A percentile compares a stretch with the other conserved stretches of the same genome.
Conservation (phyloP, 805 yeast genomes). For the Blastobotrys chiropterorum region DNA sequence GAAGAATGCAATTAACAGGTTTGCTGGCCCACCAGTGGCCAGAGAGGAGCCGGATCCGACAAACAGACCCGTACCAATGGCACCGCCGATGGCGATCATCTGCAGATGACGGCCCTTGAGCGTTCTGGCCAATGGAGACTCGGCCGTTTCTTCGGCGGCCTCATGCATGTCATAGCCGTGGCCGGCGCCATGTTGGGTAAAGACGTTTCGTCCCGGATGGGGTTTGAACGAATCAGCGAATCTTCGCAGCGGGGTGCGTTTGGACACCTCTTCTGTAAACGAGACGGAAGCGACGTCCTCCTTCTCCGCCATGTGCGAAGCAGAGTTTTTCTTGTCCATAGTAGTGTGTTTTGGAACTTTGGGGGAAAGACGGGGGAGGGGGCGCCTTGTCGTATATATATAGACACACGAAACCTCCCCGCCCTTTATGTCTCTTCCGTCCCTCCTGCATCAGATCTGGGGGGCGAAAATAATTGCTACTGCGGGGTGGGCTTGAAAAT, state of each 20-base stretch:
- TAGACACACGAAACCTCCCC: too few species aligned
- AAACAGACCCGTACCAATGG: conserved; percentile 70
- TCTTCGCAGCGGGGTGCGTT: conserved; percentile 13
- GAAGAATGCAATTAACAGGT: conserved; percentile 50
- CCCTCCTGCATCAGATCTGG: neutral
- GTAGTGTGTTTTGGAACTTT: too few species aligned
- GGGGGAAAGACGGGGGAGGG: too few species aligned
- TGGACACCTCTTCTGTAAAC: neutral
- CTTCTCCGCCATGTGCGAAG: neutral
- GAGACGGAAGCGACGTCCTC: neutral
- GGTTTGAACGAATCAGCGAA: conserved; percentile 41
- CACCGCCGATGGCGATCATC: conserved; percentile 77
- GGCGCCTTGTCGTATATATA: too few species aligned
- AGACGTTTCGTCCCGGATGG: conserved; percentile 32
- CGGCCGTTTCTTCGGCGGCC: conserved; percentile 39
- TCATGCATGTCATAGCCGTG: conserved; percentile 19
- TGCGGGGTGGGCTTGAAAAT: too few species aligned
- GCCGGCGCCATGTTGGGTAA: conserved; percentile 6
- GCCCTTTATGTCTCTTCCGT: neutral
- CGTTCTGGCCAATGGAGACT: conserved; percentile 48
- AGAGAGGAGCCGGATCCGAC: conserved; percentile 45
- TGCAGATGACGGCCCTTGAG: conserved; percentile 34
- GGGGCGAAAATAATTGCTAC: too few species aligned
- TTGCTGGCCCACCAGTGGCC: conserved; percentile 45
- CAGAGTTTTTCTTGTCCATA: neutral